Percentiles rank a stretch among this genome's conserved stretches.
phyloP scores from a whole-genome alignment of 768 basidiomycete species.

The Mycena haematopus region DNA sequence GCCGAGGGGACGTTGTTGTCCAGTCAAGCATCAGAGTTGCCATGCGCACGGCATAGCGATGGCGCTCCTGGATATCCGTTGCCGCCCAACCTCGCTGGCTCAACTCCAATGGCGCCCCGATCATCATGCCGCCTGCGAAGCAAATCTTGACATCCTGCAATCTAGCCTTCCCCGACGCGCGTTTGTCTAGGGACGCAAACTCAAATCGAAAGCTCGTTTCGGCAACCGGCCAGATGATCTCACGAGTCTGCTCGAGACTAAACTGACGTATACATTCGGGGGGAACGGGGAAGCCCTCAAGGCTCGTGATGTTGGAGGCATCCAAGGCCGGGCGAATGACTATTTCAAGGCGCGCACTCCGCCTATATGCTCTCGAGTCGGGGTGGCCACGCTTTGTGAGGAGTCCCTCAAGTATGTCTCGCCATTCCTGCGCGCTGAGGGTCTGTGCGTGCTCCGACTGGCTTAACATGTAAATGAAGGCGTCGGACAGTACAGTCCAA shows the following conservation, averaged over 20 bases:
- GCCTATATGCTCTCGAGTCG: background rate
- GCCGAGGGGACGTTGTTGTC: background rate
- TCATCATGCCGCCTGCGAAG: background rate
- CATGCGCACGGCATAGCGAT: background rate
- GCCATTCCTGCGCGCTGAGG: background rate
- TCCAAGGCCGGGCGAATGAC: background rate
- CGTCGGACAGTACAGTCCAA: background rate
- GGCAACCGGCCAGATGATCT: conserved; percentile 3
- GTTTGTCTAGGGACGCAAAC: background rate
- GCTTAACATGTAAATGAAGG: background rate
- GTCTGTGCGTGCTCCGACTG: background rate
- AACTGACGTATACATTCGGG: background rate
- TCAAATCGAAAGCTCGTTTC: conserved; percentile 6
- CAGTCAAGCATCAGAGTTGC: background rate
- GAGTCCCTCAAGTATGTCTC: background rate
- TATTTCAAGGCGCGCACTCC: background rate
- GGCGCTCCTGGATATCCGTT: background rate
- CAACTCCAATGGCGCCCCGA: background rate
- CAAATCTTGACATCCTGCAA: background rate
- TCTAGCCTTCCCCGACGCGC: background rate
- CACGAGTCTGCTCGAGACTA: background rate
- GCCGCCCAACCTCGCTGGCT: background rate
- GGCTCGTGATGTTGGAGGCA: background rate
- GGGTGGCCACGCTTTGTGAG: background rate
- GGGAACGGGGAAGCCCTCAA: conserved; percentile 1